Evolutionary conservation across 768 basidiomycete genomes (phyloP).

Genomic region (Neoboletus magnificus): DNA sequence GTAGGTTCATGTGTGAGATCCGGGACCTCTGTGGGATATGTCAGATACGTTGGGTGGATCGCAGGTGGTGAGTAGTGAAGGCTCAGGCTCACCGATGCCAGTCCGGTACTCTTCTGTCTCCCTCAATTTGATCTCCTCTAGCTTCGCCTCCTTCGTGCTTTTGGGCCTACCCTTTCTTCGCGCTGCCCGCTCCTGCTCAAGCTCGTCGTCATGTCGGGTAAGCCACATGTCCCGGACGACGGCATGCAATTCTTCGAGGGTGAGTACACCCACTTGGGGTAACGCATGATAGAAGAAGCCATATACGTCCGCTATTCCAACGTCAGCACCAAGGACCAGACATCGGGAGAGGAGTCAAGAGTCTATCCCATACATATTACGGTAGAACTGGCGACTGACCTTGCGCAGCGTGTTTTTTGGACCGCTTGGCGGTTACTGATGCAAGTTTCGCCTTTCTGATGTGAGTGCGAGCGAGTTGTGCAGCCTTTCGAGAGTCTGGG

Average conservation of each 20-base stretch:
- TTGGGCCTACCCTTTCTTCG: slow-evolving; percentile 77
- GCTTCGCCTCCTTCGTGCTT: slow-evolving; percentile 57
- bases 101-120: slow-evolving; percentile 76
- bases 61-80: neutral
- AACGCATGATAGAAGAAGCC: slow-evolving; percentile 74
- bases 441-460: slow-evolving; percentile 67
- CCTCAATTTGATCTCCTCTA: slow-evolving; percentile 67
- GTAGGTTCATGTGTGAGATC: slow-evolving; percentile 74
- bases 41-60: neutral
- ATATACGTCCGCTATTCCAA: slow-evolving; percentile 57
- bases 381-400: slow-evolving; percentile 34
- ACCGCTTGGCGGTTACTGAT: slow-evolving; percentile 51
- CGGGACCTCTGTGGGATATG: slow-evolving; percentile 55
- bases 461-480: slow-evolving; percentile 63
- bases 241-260: slow-evolving; percentile 62
- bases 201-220: slow-evolving; percentile 61
- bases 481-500: slow-evolving; percentile 80
- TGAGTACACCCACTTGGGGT: slow-evolving; percentile 54
- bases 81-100: slow-evolving; percentile 61
- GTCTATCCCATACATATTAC: neutral
- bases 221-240: slow-evolving; percentile 70
- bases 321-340: neutral
- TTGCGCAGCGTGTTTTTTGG: slow-evolving; percentile 51
- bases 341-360: neutral
- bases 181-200: slow-evolving; percentile 56